Evolutionary conservation across 768 basidiomycete genomes (phyloP).

Genomic region (Termitomyces sp.): DNA sequence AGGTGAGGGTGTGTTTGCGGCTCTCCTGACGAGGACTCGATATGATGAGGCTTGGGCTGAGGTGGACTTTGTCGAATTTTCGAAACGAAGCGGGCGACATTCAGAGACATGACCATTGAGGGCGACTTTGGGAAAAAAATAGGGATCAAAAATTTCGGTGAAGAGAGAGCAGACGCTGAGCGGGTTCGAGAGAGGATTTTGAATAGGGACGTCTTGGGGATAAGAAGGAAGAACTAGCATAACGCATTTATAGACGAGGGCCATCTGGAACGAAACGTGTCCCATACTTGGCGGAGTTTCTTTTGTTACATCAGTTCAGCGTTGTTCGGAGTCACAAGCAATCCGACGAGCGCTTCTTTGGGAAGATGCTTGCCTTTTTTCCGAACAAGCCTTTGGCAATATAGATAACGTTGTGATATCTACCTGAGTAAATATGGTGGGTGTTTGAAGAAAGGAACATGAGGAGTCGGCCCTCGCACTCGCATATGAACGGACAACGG

Average conservation of each 20-base stretch:
- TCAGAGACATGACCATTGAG: constrained; percentile 22
- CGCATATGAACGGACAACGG: too few relatives aligned
- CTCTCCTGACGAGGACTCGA: constrained; percentile 34
- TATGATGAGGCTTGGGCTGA: constrained; percentile 25
- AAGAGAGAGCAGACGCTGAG: constrained; percentile 7
- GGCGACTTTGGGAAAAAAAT: constrained; percentile 17
- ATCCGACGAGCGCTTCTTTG: neutral
- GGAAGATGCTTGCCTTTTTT: neutral
- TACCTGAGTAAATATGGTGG: neutral
- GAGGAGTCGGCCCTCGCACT: neutral
- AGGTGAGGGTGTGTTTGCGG: constrained; percentile 38
- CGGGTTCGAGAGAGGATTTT: constrained; percentile 7
- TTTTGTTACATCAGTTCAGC: constrained; percentile 15
- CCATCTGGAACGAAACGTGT: constrained; percentile 9
- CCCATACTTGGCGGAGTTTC: constrained; percentile 12
- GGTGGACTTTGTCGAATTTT: constrained; percentile 41
- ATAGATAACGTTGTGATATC: neutral
- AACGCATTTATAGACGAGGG: constrained; percentile 4
- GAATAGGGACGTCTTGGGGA: neutral
- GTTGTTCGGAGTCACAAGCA: constrained; percentile 3
- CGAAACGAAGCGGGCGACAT: constrained; percentile 45
- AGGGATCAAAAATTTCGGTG: constrained; percentile 11
- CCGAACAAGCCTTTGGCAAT: neutral
- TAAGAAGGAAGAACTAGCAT: neutral
- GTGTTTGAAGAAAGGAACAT: neutral